Conservation (phyloP, 768 basidiomycete genomes). For the Leccinum incarnatum region DNA sequence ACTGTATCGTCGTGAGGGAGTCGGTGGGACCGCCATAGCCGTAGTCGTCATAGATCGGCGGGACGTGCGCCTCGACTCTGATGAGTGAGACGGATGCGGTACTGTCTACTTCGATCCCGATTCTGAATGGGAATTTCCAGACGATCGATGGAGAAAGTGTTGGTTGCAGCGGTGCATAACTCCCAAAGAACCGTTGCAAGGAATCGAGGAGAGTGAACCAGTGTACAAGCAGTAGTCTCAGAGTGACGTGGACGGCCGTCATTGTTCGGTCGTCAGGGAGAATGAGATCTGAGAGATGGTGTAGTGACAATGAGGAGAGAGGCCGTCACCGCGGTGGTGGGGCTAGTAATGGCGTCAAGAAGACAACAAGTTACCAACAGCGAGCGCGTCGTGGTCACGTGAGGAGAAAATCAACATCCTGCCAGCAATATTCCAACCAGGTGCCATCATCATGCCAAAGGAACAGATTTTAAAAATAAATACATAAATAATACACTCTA, state of each 20-base stretch:
- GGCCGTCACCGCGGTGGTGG: no score
- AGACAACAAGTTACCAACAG: no score
- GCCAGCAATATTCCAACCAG: neutral
- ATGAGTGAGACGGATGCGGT: neutral
- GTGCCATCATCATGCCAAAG: neutral
- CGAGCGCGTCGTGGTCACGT: slow-evolving; percentile 22
- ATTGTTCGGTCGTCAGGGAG: neutral
- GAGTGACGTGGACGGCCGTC: slow-evolving; percentile 4
- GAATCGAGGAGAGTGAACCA: slow-evolving; percentile 14
- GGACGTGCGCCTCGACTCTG: neutral
- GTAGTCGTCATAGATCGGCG: neutral
- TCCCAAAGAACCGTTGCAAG: slow-evolving; percentile 10
- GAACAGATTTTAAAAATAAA: neutral
- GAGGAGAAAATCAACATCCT: slow-evolving; percentile 15
- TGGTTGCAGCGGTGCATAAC: slow-evolving; percentile 3
- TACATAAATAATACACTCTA: neutral
- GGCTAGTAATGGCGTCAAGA: neutral
- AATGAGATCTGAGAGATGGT: neutral
- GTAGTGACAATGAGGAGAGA: neutral
- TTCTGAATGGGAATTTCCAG: no score
- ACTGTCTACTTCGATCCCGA: slow-evolving; percentile 1
- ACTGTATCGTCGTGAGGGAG: neutral
- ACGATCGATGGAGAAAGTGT: neutral
- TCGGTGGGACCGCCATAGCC: neutral
- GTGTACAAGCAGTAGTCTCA: slow-evolving; percentile 10